Conservation (phyloP, 2,329 filamentous ascomycete species). For the Cryphonectria nitschkei region DNA sequence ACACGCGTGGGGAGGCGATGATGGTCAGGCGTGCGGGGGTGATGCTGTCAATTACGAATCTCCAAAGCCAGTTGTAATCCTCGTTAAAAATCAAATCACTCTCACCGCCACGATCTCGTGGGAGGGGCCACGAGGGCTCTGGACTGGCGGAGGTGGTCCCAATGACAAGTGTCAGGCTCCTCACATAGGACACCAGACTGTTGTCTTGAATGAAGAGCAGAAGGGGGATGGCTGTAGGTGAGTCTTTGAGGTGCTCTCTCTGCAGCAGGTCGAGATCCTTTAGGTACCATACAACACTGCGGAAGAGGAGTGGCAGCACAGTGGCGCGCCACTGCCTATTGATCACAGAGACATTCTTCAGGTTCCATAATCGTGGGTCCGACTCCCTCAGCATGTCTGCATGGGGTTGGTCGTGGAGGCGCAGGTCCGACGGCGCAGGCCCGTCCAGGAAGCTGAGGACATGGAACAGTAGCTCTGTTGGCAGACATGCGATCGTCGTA, state of each 20-base stretch:
- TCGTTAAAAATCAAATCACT: conserved; percentile 29
- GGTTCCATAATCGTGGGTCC: conserved; percentile 36
- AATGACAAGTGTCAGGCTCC: conserved; percentile 45
- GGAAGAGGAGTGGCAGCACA: conserved; percentile 60
- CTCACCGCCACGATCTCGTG: background rate
- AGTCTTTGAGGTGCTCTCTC: conserved; percentile 30
- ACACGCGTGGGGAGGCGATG: conserved; percentile 63
- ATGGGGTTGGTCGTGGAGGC: conserved; percentile 55
- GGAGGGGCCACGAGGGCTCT: conserved; percentile 13
- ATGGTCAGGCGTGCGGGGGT: conserved; percentile 59
- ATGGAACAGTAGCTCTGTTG: conserved; percentile 63
- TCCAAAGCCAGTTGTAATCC: conserved; percentile 57
- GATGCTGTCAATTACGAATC: conserved; percentile 55
- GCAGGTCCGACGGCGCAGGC: conserved; percentile 51
- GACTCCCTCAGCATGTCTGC: conserved; percentile 39
- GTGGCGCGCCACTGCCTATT: conserved; percentile 57
- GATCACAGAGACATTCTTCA: conserved; percentile 62
- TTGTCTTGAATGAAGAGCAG: conserved; percentile 45
- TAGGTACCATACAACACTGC: conserved; percentile 43
- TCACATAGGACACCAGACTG: conserved; percentile 44
- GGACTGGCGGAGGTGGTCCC: conserved; percentile 20
- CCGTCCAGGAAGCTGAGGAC: conserved; percentile 60
- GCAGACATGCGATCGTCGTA: conserved; percentile 46
- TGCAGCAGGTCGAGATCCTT: conserved; percentile 38
- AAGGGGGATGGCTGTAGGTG: conserved; percentile 40